phyloP scores from a whole-genome alignment of 2,329 filamentous ascomycete genomes.

The Cercospora brassicicola region DNA sequence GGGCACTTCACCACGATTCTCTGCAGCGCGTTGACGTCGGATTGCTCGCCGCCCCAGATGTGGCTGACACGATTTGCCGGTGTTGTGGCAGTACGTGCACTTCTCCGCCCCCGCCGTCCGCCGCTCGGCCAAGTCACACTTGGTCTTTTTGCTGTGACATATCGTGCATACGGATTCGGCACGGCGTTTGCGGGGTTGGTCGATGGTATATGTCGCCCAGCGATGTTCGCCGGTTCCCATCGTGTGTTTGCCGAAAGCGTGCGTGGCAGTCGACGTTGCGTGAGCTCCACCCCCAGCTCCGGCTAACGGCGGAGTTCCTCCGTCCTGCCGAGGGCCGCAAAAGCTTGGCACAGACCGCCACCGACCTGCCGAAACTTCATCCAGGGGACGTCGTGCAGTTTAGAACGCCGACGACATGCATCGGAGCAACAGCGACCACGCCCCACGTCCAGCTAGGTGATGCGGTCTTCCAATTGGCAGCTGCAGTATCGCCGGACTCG shows the following conservation, averaged over 20 bases:
- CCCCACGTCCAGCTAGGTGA: neutral
- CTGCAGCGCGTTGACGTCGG: neutral
- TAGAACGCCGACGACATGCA: neutral
- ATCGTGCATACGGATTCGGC: constrained; percentile 13
- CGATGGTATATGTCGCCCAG: neutral
- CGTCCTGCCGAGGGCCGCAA: neutral
- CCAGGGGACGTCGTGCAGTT: neutral
- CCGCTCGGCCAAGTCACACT: constrained; percentile 13
- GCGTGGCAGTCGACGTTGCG: neutral
- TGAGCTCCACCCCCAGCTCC: neutral
- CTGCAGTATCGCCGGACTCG: neutral
- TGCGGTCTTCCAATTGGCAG: neutral
- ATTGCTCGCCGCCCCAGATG: neutral
- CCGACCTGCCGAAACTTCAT: neutral
- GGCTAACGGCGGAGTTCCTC: neutral
- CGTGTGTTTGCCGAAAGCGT: neutral
- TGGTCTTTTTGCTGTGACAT: constrained; percentile 17
- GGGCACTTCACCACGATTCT: neutral
- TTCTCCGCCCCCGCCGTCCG: constrained; percentile 1
- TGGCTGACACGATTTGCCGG: neutral
- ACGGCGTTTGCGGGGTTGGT: constrained; percentile 14
- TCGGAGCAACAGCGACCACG: neutral
- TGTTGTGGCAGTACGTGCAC: constrained; percentile 13
- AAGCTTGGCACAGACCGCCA: neutral
- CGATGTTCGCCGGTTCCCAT: neutral